These are phyloP conservation scores for Ustilaginoidea virens DNA, from an alignment of 2,329 filamentous ascomycete genomes.

Conservation along the genomic window DNA sequence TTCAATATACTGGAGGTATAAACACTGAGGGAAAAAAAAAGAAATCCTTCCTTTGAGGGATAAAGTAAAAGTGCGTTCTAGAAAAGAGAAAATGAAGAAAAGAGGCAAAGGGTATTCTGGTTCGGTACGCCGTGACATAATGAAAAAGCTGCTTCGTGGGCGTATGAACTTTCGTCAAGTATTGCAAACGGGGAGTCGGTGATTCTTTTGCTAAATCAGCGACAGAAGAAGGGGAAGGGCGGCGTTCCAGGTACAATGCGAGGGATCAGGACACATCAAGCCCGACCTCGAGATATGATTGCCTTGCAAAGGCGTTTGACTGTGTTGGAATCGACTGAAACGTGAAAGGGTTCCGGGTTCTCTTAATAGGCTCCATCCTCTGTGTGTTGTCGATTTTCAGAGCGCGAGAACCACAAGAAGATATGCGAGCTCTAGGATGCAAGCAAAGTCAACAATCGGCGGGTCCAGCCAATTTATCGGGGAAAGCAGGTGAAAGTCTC, in stretches of 20 bases:
- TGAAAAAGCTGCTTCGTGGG: constrained; percentile 1
- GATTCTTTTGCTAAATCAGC: too few species aligned
- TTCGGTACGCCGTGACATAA: constrained; percentile 2
- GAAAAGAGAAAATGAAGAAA: constrained; percentile 1
- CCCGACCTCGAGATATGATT: too few species aligned
- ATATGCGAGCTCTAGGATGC: constrained; percentile 8
- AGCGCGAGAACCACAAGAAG: constrained; percentile 8
- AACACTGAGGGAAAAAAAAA: constrained; percentile 8
- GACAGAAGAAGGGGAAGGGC: too few species aligned
- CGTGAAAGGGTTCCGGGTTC: too few species aligned
- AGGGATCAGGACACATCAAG: too few species aligned
- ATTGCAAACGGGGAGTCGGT: too few species aligned
- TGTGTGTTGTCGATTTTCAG: too few species aligned
- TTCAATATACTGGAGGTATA: constrained; percentile 7
- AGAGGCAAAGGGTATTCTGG: constrained; percentile 4
- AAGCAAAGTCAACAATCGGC: constrained; percentile 2
- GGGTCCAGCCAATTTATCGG: neutral
- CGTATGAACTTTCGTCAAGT: constrained; percentile 1
- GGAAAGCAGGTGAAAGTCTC: constrained; percentile 4
- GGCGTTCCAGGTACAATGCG: too few species aligned
- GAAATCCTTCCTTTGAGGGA: too few species aligned
- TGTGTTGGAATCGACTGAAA: constrained; percentile 6
- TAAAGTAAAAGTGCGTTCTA: too few species aligned
- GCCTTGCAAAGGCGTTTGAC: too few species aligned
- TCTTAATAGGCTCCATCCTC: too few species aligned